Base-by-base conservation (phyloP, 2,329 filamentous ascomycete genomes). In the Fragosphaeria purpurea region DNA sequence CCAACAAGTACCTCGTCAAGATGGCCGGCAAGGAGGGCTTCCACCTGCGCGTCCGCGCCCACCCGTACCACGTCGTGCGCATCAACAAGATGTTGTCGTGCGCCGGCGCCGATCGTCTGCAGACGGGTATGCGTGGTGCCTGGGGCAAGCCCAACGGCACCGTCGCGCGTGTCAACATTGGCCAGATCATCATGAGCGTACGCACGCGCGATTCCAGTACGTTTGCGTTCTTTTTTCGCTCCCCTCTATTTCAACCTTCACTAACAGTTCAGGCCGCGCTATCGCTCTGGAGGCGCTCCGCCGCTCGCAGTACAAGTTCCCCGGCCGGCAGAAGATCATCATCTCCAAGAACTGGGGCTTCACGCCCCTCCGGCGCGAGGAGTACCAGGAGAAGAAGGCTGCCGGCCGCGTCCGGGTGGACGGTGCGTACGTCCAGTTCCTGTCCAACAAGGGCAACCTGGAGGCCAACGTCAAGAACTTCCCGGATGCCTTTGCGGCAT, bases 81-180 rank as follows among this genome's bases (percentile, higher is more conserved):
- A 98, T 98, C 90, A 98, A 98, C 89, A 98, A 98, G 87, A 98
- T 98, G 93, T 91, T 98, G 88, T 97, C 93, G 71, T 98, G 93
- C 76, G 93, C 93, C 69, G 93, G 93, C 83, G 93, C 93, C 85
- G 93, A 98, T 97, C 89, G 93, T 86, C 82, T 98, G 75, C 93
- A 98, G 79, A 98, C 93, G 65, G 93, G 93, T 82, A 98, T 98
- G 93, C 91, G 93, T 86, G 93, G 93, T 85, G 93, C 93, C 66
- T 98, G 89, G 85, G 93, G 93, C 71, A 98, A 98, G 86, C 93
- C 93, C 74, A 95, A 97, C 82, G 93, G 93, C 71, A 85, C 82
- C 67, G 93, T 98, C 69, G 93, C 93, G 73, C 93, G 93, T 87
- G 91, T 98, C 82, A 97, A 97, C 86, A 98, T 98, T 68, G 93